phyloP scores from a whole-genome alignment of 176 grass and related monocot species.

The Aegilops longissima region DNA sequence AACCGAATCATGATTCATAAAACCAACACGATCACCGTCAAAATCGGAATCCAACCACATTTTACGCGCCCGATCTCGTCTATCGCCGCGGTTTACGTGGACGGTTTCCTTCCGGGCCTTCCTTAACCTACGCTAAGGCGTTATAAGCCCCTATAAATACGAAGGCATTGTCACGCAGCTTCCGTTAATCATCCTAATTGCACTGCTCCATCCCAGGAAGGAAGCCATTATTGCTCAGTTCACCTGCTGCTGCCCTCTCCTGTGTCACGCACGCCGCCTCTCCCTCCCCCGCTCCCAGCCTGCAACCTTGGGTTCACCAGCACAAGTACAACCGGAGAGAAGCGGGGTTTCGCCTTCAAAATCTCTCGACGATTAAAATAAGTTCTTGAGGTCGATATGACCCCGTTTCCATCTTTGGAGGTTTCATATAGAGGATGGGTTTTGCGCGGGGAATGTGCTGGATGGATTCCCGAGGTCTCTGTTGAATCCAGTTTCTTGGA shows the following conservation, averaged over 20 bases:
- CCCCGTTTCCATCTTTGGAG: neutral
- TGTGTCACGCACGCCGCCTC: neutral
- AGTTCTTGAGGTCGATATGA: neutral
- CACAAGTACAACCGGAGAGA: neutral
- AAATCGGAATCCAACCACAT: no score
- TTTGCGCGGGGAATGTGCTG: neutral
- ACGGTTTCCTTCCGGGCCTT: neutral
- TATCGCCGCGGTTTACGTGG: neutral
- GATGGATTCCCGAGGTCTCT: neutral
- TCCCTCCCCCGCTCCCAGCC: neutral
- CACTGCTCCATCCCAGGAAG: neutral
- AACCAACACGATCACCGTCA: no score
- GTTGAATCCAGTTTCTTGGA: neutral
- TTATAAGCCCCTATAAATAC: neutral
- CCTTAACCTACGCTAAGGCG: neutral
- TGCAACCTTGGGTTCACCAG: neutral
- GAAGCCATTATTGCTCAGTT: neutral
- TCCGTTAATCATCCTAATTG: neutral
- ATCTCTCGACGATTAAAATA: neutral
- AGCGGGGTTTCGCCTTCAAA: neutral
- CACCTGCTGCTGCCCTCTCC: neutral
- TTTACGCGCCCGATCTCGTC: no score
- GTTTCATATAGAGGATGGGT: neutral
- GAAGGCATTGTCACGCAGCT: neutral
- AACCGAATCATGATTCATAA: no score